These are phyloP conservation scores for Apiotrichum montevideense DNA, from an alignment of 1,284 basidiomycete species.

Conservation along the genomic window DNA sequence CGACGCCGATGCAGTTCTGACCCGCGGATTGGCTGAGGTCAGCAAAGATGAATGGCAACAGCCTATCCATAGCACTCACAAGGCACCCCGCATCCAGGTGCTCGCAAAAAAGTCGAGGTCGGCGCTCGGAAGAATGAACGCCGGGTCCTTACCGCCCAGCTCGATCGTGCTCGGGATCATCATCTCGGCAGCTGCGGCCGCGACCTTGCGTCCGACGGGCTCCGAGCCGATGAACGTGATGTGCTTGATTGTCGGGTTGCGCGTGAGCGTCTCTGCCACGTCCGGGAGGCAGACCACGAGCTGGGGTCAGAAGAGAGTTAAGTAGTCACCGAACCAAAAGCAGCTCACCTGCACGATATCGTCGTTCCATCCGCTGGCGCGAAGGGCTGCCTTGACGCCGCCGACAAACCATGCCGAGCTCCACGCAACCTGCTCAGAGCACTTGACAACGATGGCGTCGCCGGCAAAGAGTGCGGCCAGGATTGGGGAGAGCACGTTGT, in stretches of 20 bases:
- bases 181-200: conserved; percentile 71
- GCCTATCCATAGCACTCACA: conserved; percentile 55
- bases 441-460: conserved; percentile 86
- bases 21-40: conserved; percentile 49
- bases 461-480: conserved; percentile 83
- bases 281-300: conserved; percentile 84
- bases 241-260: conserved; percentile 66
- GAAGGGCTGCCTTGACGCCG: conserved; percentile 66
- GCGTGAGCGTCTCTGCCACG: conserved; percentile 73
- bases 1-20: conserved; percentile 96
- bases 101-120: conserved; percentile 50
- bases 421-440: conserved; percentile 88
- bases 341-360: conserved; percentile 67
- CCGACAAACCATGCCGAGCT: conserved; percentile 72
- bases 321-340: no score
- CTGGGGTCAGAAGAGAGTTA: conserved; percentile 1
- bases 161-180: conserved; percentile 86
- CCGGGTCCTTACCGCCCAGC: conserved; percentile 62
- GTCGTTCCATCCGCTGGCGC: conserved; percentile 67
- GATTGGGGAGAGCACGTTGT: conserved; percentile 90
- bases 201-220: conserved; percentile 75
- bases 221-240: conserved; percentile 83
- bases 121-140: conserved; percentile 50
- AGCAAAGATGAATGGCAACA: neutral
- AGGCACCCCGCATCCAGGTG: conserved; percentile 73